A percentile compares a stretch with the other conserved stretches of the same genome.
phyloP scores from a whole-genome alignment of 2,329 filamentous ascomycete species.

The Zelopaecilomyces penicillatus region DNA sequence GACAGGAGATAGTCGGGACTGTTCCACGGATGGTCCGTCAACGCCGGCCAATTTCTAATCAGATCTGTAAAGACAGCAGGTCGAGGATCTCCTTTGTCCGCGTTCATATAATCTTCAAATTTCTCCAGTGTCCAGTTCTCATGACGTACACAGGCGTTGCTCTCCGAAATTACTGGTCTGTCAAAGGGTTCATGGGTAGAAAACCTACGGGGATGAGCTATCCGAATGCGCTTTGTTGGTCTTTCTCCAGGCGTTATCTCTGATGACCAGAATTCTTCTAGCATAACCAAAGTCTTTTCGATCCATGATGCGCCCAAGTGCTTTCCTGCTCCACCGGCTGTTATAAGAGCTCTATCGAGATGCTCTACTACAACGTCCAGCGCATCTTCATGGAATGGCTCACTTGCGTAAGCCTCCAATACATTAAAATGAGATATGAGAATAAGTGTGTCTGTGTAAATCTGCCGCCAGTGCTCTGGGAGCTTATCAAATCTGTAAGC shows the following conservation, averaged over 20 bases:
- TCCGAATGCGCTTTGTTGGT: constrained; percentile 15
- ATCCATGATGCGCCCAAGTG: constrained; percentile 43
- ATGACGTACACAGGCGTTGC: constrained; percentile 17
- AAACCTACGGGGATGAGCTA: constrained; percentile 11
- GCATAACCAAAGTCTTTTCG: constrained; percentile 39
- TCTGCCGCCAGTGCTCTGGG: constrained; percentile 57
- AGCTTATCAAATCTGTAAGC: constrained; percentile 60
- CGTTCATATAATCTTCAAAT: constrained; percentile 55
- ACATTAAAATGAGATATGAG: constrained; percentile 44
- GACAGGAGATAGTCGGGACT: constrained; percentile 65
- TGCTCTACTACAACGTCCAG: constrained; percentile 52
- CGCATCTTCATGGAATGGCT: constrained; percentile 9
- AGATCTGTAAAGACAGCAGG: constrained; percentile 65
- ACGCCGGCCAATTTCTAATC: constrained; percentile 65
- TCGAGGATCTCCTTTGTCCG: constrained; percentile 31
- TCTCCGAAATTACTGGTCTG: constrained; percentile 16
- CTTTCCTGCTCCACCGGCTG: constrained; percentile 55
- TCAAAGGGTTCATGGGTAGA: constrained; percentile 20
- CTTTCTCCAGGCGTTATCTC: constrained; percentile 7
- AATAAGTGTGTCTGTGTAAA: constrained; percentile 65
- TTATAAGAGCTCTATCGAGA: constrained; percentile 70
- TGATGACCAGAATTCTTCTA: constrained; percentile 23
- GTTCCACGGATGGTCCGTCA: constrained; percentile 60
- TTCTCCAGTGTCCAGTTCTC: constrained; percentile 42
- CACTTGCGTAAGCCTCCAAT: constrained; percentile 10